A percentile compares a stretch with the other conserved stretches of the same genome.
phyloP scores from a whole-genome alignment of 495 filamentous ascomycete genomes.

The Penicillium lagena region DNA sequence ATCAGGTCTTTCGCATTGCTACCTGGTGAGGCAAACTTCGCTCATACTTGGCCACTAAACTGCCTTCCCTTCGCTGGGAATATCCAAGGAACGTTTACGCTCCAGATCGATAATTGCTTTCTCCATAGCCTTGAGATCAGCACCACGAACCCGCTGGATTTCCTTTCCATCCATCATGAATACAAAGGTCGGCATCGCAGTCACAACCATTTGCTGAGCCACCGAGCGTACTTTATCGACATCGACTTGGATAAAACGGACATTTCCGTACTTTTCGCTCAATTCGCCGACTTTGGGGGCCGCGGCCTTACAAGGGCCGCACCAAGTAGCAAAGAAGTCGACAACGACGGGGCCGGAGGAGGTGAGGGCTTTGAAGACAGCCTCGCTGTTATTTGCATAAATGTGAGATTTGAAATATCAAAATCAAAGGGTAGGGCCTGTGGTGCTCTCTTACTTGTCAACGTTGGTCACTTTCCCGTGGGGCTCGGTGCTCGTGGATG shows the following conservation, averaged over 20 bases:
- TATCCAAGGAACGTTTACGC: too few species aligned
- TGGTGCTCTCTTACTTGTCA: conserved; percentile 17
- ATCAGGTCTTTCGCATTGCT: too few species aligned
- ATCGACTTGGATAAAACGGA: conserved; percentile 79
- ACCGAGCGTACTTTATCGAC: conserved; percentile 74
- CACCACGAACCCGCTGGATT: conserved; percentile 64
- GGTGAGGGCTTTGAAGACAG: conserved; percentile 23
- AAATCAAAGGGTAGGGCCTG: background rate
- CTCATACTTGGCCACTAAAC: too few species aligned
- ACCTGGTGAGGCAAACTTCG: too few species aligned
- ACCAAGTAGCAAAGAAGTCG: conserved; percentile 26
- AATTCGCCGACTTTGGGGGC: conserved; percentile 20
- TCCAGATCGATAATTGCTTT: conserved; percentile 6
- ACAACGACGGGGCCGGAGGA: conserved; percentile 19
- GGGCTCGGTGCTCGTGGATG: conserved; percentile 10
- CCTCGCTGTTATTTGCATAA: conserved; percentile 9
- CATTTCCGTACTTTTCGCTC: conserved; percentile 38
- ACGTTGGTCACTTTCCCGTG: conserved; percentile 23
- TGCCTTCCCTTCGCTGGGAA: too few species aligned
- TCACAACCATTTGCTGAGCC: conserved; percentile 63
- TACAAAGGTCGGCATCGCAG: conserved; percentile 86
- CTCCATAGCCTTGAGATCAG: conserved; percentile 56
- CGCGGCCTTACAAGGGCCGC: conserved; percentile 21
- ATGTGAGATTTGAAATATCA: background rate
- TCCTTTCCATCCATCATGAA: conserved; percentile 68